Conservation (phyloP, 129 eudicot genomes). For the Glebionis coronaria region DNA sequence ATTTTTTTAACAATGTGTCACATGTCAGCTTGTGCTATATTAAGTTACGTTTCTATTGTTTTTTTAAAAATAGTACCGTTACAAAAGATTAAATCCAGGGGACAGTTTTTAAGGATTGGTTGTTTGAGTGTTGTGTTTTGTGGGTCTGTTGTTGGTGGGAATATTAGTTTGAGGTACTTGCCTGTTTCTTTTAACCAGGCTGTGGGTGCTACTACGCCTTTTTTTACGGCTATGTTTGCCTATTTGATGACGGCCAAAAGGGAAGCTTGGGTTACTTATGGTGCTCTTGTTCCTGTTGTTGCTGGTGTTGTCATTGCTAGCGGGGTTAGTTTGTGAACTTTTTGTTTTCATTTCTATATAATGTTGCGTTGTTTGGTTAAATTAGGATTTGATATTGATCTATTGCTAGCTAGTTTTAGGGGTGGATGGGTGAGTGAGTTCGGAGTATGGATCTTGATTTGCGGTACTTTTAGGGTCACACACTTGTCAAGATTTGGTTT, state of each 20-base stretch:
- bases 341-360: background rate
- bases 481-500: background rate
- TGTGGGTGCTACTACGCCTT: slow-evolving; percentile 97
- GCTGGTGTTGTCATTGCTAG: slow-evolving; percentile 93
- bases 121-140: slow-evolving; percentile 85
- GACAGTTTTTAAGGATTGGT: slow-evolving; percentile 72
- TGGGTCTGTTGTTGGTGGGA: slow-evolving; percentile 94
- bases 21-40: slow-evolving; percentile 87
- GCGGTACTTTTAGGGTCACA: background rate
- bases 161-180: slow-evolving; percentile 63
- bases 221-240: slow-evolving; percentile 93
- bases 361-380: background rate
- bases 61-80: slow-evolving; percentile 66
- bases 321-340: slow-evolving; percentile 65
- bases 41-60: slow-evolving; percentile 80
- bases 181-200: slow-evolving; percentile 98
- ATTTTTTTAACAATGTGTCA: slow-evolving; percentile 95
- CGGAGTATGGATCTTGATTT: slow-evolving; percentile 4
- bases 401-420: too few relatives aligned
- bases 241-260: slow-evolving; percentile 74
- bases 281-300: slow-evolving; percentile 91
- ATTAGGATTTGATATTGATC: background rate
- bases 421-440: too few relatives aligned
- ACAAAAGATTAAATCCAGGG: slow-evolving; percentile 79
- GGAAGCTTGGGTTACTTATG: slow-evolving; percentile 87